Conservation (phyloP, 805 yeast species). For the Grigorovia yakushimaensis region DNA sequence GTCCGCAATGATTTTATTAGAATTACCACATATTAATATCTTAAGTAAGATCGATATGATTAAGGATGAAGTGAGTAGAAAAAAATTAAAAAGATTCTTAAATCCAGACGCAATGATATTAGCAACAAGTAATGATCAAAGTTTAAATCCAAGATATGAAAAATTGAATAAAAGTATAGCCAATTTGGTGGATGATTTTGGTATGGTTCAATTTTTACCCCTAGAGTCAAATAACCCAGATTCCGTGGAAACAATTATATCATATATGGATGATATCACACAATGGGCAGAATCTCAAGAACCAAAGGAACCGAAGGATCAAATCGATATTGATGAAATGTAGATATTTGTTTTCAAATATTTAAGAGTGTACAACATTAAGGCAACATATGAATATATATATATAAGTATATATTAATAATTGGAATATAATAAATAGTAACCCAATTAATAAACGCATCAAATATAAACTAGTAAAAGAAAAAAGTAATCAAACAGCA, state of each 20-base stretch:
- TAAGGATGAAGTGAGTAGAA: slow-evolving; percentile 64
- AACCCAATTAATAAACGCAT: too few relatives aligned
- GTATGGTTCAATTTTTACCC: slow-evolving; percentile 96
- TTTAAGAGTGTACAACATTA: too few relatives aligned
- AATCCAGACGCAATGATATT: slow-evolving; percentile 86
- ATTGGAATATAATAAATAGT: background rate
- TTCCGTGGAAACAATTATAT: slow-evolving; percentile 69
- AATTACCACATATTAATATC: slow-evolving; percentile 88
- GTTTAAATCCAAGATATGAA: slow-evolving; percentile 49
- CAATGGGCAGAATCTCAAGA: slow-evolving; percentile 97
- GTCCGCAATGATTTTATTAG: slow-evolving; percentile 95
- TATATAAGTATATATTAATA: background rate
- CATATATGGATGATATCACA: slow-evolving; percentile 92
- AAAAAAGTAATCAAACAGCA: too few relatives aligned
- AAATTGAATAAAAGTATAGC: slow-evolving; percentile 76
- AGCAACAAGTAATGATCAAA: slow-evolving; percentile 36
- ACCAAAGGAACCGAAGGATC: slow-evolving; percentile 90
- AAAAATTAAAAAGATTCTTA: slow-evolving; percentile 70
- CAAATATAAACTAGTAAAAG: too few relatives aligned
- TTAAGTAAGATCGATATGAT: slow-evolving; percentile 81
- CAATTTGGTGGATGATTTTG: slow-evolving; percentile 88
- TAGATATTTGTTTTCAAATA: too few relatives aligned
- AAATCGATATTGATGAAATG: slow-evolving; percentile 48
- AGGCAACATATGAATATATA: background rate
- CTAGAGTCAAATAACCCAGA: slow-evolving; percentile 70